Base-by-base conservation (phyloP, 805 yeast species). In the Metschnikowia matae region DNA sequence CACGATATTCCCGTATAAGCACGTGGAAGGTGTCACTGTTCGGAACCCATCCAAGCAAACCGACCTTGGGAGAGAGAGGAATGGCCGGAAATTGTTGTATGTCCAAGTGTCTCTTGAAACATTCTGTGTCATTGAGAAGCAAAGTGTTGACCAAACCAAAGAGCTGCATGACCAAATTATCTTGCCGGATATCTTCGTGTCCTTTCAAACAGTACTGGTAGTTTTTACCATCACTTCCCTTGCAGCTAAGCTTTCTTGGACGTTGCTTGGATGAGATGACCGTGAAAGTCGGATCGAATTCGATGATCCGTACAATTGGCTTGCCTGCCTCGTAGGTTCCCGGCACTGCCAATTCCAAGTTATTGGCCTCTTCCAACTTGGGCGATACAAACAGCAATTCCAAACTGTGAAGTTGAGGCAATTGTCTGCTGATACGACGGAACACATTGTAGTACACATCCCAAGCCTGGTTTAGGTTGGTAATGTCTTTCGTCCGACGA, bases 161-260 rank as follows among this genome's bases (percentile, higher is more conserved):
- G 59, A 94, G 74, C 69, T 94, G 99, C 99, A 94, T 94, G 26
- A 92, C 99, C 66, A 95, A 77, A 62, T 89, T 89, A 70, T 94
- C 99, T 66, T 94, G 99, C 62, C 99, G 81, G 48, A 94, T 89
- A 75, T 94, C 99, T 70, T 94, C 99, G 63, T 94, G 98, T 0
- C 98, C 99, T 69, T 94, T 94, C 62, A 94, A 74, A 1, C 77
- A 70, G 67, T 82, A 95, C 59, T 81, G 87, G 64, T 95, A 90
- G 37, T 85, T 88, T 61, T 87, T 88, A 52, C 99, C 99, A 67
- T 94, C 97, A 60, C 88, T 86, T 10, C 98, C 99, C 54, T 78
- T 75, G 44, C 89, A 80, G 14, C 84, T 79, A 52, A 89, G 67
- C 59, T 87, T 83, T 63, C 99, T 82, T 6, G 99, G 99, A 61